Conservation (phyloP, 129 eudicot genomes). For the Smallanthus sonchifolius region DNA sequence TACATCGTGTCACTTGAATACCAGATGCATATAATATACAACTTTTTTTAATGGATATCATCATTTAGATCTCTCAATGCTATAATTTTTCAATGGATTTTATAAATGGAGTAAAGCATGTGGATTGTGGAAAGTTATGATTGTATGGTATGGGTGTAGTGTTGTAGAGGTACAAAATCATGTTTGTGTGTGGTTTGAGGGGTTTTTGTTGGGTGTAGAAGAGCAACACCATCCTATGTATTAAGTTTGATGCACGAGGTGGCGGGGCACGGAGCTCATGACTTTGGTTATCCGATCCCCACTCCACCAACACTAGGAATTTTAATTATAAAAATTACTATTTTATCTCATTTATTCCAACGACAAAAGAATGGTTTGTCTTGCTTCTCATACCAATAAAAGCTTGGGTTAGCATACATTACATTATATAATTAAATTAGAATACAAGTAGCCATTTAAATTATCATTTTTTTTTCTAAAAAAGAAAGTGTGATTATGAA, state of each 20-base stretch:
- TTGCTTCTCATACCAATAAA: neutral
- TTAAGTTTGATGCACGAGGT: slow-evolving; percentile 23
- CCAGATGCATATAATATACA: too few relatives aligned
- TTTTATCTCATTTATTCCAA: neutral
- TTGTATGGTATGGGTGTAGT: slow-evolving; percentile 21
- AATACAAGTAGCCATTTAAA: neutral
- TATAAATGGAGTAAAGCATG: neutral
- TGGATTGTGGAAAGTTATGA: slow-evolving; percentile 3
- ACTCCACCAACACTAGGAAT: neutral
- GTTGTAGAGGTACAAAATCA: slow-evolving; percentile 20
- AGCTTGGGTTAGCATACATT: neutral
- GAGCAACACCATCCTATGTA: slow-evolving; percentile 14
- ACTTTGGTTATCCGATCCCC: slow-evolving; percentile 31
- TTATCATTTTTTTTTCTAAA: neutral
- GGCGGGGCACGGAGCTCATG: slow-evolving; percentile 83
- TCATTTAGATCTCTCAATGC: neutral
- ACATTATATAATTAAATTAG: neutral
- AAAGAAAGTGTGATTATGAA: neutral
- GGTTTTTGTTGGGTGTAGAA: slow-evolving; percentile 17
- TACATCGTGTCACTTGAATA: too few relatives aligned
- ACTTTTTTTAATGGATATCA: neutral
- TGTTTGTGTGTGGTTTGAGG: slow-evolving; percentile 9
- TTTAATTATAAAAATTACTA: neutral
- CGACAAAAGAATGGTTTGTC: neutral
- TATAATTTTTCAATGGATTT: too few relatives aligned